Evolutionary conservation across 805 yeast genomes (phyloP).

Genomic region (Candida incommunis): DNA sequence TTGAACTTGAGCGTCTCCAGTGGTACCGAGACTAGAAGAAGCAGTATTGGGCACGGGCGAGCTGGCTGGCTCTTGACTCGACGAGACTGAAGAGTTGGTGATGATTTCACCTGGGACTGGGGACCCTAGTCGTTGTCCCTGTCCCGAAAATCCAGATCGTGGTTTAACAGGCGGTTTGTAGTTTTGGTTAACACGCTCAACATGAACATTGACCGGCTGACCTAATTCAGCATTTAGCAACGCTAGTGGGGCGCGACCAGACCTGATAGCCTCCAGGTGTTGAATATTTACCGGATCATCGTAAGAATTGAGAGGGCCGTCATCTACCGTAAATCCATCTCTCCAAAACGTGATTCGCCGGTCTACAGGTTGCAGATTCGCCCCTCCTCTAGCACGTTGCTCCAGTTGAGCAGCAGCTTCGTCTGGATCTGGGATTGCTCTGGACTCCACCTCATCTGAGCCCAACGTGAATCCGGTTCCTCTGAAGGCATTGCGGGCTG

Average conservation of each 20-base stretch:
- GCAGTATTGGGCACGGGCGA: slow-evolving; percentile 14
- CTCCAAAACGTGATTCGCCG: slow-evolving; percentile 91
- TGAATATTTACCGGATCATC: slow-evolving; percentile 84
- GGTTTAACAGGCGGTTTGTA: slow-evolving; percentile 52
- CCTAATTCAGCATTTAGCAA: slow-evolving; percentile 73
- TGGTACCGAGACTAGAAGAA: slow-evolving; percentile 13
- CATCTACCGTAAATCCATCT: slow-evolving; percentile 92
- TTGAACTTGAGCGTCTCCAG: slow-evolving; percentile 66
- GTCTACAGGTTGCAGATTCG: slow-evolving; percentile 35
- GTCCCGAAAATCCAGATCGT: slow-evolving; percentile 59
- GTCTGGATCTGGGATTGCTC: slow-evolving; percentile 29
- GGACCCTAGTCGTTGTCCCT: slow-evolving; percentile 78
- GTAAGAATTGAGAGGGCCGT: slow-evolving; percentile 71
- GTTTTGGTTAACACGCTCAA: slow-evolving; percentile 70
- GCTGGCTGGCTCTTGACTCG: slow-evolving; percentile 10
- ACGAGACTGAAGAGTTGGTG: slow-evolving; percentile 3
- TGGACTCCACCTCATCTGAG: slow-evolving; percentile 20
- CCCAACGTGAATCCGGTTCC: slow-evolving; percentile 24
- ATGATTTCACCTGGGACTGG: slow-evolving; percentile 63
- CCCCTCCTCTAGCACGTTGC: slow-evolving; percentile 13
- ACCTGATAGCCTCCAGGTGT: slow-evolving; percentile 64
- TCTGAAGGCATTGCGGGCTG: slow-evolving; percentile 9
- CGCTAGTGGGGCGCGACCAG: slow-evolving; percentile 83
- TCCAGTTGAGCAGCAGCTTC: slow-evolving; percentile 13
- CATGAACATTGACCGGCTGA: slow-evolving; percentile 86